Evolutionary conservation across 2,329 filamentous ascomycete species (phyloP), one percentile per base, ranked within the genome.

Genomic region (Colletotrichum sidae): DNA sequence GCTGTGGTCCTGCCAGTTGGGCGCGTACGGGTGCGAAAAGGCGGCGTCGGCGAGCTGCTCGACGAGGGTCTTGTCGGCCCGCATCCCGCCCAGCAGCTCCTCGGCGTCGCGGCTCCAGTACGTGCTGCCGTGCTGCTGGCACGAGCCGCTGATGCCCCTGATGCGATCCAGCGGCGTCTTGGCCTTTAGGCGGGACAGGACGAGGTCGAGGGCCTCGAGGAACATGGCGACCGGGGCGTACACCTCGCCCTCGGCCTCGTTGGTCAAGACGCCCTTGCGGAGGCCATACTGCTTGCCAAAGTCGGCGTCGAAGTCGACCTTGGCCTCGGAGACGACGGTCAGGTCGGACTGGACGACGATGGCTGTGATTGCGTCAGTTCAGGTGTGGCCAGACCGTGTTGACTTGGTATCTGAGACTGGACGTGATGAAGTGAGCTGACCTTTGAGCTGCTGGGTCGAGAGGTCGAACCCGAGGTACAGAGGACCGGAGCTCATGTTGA

Each of bases 1-100:
- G 79, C 94, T 97, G 67, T 94, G 91, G 77, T 99, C 96, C 80
- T 98, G 96, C 96, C 96, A 99, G 77, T 98, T 99, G 8, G 96
- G 96, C 69, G 93, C 94, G 80, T 90, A 94, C 5, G 92, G 90
- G 76, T 96, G 91, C 13, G 94, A 92, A 74, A 98, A 92, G 0
- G 91, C 25, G 25, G 25, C 92, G 3, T 79, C 81, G 9, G 81
- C 78, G 34, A 98, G 81, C 80, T 97, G 94, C 66, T 92, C 88
- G 54, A 92, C 84, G 51, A 98, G 81, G 1, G 84, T 80, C 74
- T 86, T 86, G 17, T 79, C 79, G 3, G 84, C 75, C 69, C 92
- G 84, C 47, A 98, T 80, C 11, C 73, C 80, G 4, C 76, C 79
- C 47, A 98, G 84, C 47, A 91, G 73, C 8, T 78, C 73, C 74